Evolutionary conservation across 208 protist species (phyloP).

Genomic region (Acanthamoeba healyi): DNA sequence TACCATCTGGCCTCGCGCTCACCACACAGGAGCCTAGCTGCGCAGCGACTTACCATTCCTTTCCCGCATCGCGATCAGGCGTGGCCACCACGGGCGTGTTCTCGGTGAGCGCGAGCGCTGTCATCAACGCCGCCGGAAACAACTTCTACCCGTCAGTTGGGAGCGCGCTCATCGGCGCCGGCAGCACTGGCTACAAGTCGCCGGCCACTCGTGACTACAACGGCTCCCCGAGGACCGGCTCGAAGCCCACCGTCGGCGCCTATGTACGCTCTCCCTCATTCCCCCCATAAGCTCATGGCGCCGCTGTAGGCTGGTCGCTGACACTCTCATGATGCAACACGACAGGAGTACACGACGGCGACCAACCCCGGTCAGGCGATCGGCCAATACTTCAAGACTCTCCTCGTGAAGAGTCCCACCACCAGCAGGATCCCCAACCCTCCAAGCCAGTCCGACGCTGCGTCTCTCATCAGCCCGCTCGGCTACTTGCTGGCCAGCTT

Average conservation of each 20-base stretch:
- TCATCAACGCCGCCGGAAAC: background rate
- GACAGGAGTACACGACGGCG: conserved; percentile 2
- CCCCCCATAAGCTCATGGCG: no score
- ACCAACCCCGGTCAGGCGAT: background rate
- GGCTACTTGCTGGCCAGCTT: no score
- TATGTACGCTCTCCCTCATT: conserved; percentile 7
- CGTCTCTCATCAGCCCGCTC: no score
- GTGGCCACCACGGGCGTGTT: background rate
- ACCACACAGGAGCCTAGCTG: no score
- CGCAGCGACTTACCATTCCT: no score
- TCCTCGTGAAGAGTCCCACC: no score
- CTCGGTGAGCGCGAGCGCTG: background rate
- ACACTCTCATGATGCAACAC: background rate
- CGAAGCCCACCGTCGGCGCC: background rate
- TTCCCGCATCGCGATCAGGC: background rate
- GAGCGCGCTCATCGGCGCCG: background rate
- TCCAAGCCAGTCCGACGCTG: no score
- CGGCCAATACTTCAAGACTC: background rate
- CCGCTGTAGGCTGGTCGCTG: background rate
- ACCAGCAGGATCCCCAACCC: no score
- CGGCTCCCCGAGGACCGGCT: background rate
- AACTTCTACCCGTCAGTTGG: background rate
- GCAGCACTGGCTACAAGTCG: background rate
- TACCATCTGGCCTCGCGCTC: background rate
- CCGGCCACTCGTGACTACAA: background rate